Base-by-base conservation (phyloP, 306 rosid species). In the Cucurbita pepo region DNA sequence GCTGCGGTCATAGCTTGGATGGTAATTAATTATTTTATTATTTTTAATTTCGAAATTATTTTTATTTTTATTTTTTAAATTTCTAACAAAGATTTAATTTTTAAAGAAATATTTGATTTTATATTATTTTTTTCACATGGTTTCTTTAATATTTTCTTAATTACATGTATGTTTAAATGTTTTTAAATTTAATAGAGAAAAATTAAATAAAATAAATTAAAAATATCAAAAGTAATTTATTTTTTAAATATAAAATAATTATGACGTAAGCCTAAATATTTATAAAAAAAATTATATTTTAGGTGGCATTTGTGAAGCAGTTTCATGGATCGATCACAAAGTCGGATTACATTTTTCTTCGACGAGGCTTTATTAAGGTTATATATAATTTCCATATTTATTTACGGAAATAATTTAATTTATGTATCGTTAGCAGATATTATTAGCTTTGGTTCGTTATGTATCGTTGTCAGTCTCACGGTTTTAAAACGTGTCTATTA, bases 301-400 rank as follows among this genome's bases (percentile, higher is more conserved):
- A 90, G 98, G 81, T 72, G 69, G 82, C 98, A 76, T 89, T 93
- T 81, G 86, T 76, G 87, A 87, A 90, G 85, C 98, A 94, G 77
- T 90, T 94, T 79, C 59, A 75, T 77, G 90, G 87, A 75, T 86
- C 97, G n/a, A 81, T 94, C 53, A 77, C 89, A 11, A 79, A 86
- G 69, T 72, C 85, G 22, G 98, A 94, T 78, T 94, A 94, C 85
- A 43, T 75, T 57, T 90, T 88, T 18, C 80, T 94, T 76, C 86
- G 98, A 54, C 88, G 82, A 0, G 98, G 90, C 80, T 94, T 86
- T 79, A 79, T 94, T 84, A 83, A 85, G 96, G 97, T 93, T 71
- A 30, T 8, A 10, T 5, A 50, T 7, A 21, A 34, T 3, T 58
- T 11, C 3, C 6, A 19, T 19, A 19, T 19, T 56, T 56, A 4